A percentile compares a stretch with the other conserved stretches of the same genome.
These are phyloP conservation scores for Diaporthe capsici DNA, from an alignment of 2,329 filamentous ascomycete species.

Conservation along the genomic window DNA sequence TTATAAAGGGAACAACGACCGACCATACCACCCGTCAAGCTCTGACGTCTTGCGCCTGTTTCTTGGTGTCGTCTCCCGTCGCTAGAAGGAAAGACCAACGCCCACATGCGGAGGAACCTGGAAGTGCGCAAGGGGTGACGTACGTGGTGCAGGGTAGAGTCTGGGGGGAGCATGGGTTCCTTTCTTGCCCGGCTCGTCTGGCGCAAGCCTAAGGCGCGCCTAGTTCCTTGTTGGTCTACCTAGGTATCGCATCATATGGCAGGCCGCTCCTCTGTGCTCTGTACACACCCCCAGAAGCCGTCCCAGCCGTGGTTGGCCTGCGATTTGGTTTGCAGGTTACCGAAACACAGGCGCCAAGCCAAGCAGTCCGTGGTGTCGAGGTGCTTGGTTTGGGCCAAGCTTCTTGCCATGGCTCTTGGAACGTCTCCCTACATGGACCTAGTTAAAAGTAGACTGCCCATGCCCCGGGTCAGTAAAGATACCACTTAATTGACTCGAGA, in stretches of 20 bases:
- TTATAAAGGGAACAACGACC: slow-evolving; percentile 25
- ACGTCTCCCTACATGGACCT: background rate
- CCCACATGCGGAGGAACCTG: slow-evolving; percentile 11
- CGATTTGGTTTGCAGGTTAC: background rate
- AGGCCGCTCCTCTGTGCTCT: background rate
- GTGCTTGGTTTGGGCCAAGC: slow-evolving; percentile 27
- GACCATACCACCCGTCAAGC: background rate
- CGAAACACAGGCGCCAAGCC: slow-evolving; percentile 13
- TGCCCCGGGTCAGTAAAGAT: background rate
- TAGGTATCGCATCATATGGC: slow-evolving; percentile 14
- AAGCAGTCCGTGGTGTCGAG: slow-evolving; percentile 13
- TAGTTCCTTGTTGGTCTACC: slow-evolving; percentile 3
- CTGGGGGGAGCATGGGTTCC: slow-evolving; percentile 11
- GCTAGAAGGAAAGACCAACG: slow-evolving; percentile 1
- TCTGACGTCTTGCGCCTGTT: slow-evolving; percentile 31
- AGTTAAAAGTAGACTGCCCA: background rate
- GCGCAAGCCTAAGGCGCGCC: slow-evolving; percentile 4
- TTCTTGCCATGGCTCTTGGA: slow-evolving; percentile 25
- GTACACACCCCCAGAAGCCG: background rate
- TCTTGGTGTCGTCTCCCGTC: slow-evolving; percentile 13
- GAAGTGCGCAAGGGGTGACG: slow-evolving; percentile 13
- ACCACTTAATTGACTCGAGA: background rate
- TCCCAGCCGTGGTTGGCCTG: background rate
- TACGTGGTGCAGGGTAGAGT: slow-evolving; percentile 24
- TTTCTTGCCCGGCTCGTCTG: slow-evolving; percentile 4